phyloP scores from a whole-genome alignment of 1,284 basidiomycete species.

The Ustilago nuda region DNA sequence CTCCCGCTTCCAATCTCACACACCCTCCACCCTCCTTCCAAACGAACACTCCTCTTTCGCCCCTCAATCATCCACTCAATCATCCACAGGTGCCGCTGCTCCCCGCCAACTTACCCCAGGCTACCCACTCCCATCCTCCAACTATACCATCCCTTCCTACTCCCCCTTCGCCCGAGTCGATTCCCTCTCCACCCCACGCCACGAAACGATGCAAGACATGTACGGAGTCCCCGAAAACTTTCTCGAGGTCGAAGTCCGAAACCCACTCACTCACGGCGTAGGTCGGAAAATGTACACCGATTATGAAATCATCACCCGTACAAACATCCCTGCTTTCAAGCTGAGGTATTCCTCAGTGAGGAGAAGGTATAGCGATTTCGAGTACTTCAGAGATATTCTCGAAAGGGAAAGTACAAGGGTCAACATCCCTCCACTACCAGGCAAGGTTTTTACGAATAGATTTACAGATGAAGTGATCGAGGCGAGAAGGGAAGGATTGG shows the following conservation, averaged over 20 bases:
- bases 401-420: constrained; percentile 96
- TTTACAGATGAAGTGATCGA: constrained; percentile 99
- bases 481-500: constrained; percentile 87
- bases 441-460: constrained; percentile 78
- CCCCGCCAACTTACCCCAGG: constrained; percentile 50
- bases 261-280: constrained; percentile 88
- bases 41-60: constrained; percentile 34
- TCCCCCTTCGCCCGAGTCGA: constrained; percentile 68
- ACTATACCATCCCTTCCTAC: constrained; percentile 57
- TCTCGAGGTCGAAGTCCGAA: constrained; percentile 96
- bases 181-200: constrained; percentile 46
- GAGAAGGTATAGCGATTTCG: constrained; percentile 96
- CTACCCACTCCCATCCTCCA: constrained; percentile 53
- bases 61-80: constrained; percentile 2
- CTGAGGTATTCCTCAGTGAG: constrained; percentile 93
- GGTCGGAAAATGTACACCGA: constrained; percentile 96
- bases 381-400: constrained; percentile 97
- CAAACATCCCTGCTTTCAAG: constrained; percentile 99
- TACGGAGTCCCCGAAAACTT: constrained; percentile 90
- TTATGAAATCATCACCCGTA: constrained; percentile 98
- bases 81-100: constrained; percentile 6
- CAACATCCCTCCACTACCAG: constrained; percentile 95
- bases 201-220: constrained; percentile 84
- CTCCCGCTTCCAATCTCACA: constrained; percentile 50
- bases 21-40: constrained; percentile 51